Conservation (phyloP, 169 alveolate species). For the Cryptosporidium tyzzeri region DNA sequence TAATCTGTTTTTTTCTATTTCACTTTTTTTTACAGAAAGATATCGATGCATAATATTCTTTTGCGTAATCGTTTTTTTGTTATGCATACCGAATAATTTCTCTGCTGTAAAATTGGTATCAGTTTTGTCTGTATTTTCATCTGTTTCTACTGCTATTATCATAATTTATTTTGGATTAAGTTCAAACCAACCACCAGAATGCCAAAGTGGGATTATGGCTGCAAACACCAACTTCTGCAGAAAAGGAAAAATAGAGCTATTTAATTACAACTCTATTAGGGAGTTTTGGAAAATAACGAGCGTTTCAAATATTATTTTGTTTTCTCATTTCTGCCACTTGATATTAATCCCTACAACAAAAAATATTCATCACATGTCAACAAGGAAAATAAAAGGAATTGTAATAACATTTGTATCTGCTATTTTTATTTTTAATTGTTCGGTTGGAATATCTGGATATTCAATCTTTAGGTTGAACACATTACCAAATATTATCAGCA, state of each 20-base stretch:
- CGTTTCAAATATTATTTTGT: constrained; percentile 48
- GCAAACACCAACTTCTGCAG: constrained; percentile 35
- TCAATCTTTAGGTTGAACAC: constrained; percentile 50
- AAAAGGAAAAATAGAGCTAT: constrained; percentile 19
- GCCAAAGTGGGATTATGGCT: constrained; percentile 13
- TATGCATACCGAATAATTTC: constrained; percentile 53
- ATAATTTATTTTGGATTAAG: constrained; percentile 24
- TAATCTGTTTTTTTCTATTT: constrained; percentile 15
- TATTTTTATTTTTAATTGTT: constrained; percentile 33
- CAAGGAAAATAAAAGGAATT: constrained; percentile 50
- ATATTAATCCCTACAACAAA: constrained; percentile 52
- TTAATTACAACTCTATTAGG: constrained; percentile 2
- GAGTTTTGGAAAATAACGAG: constrained; percentile 44
- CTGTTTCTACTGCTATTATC: constrained; percentile 52
- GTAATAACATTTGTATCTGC: constrained; percentile 33
- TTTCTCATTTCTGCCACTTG: constrained; percentile 62
- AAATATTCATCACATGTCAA: constrained; percentile 44
- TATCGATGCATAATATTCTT: constrained; percentile 51
- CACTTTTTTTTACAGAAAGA: constrained; percentile 40
- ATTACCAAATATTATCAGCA: constrained; percentile 58
- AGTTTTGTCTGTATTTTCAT: constrained; percentile 44
- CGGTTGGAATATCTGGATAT: constrained; percentile 67
- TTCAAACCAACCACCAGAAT: constrained; percentile 46
- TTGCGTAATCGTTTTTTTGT: constrained; percentile 42
- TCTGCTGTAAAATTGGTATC: constrained; percentile 61